Evolutionary conservation across 2,329 filamentous ascomycete species (phyloP), one percentile per base, ranked within the genome.

Genomic region (Chaetomiaceae sp.): DNA sequence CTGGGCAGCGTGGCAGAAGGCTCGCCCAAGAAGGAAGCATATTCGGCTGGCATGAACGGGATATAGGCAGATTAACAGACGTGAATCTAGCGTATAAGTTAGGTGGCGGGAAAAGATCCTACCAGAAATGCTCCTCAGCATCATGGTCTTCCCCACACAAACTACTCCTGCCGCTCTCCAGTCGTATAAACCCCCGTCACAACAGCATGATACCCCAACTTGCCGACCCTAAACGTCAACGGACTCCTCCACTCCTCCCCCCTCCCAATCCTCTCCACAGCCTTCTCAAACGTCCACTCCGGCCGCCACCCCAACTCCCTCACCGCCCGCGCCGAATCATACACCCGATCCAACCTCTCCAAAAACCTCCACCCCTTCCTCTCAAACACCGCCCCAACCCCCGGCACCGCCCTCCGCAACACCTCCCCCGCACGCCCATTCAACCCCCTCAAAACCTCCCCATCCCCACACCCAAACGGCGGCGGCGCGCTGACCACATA

Each of bases 401-500:
- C 59, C 0, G 65, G 63, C 4, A 60, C 58, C 0, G 56, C 49
- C 5, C 37, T 38, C 11, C 45, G 37, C n/a, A 70, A 60, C 2
- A 64, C 65, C 20, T 48, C 53, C 6, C 48, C 60, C 2, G 65
- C 65, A 33, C 62, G 59, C 12, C 27, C 38, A 35, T 69, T 65
- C 14, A 73, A 51, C 42, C 54, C 45, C n/a, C 42, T 46, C 17
- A 72, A 56, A 4, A 60, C 62, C 34, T 57, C 57, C 24, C 64
- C 60, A 3, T 62, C 17, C 30, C 36, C 59, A n/a, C n/a, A n/a
- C 3, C 33, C 2, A 15, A 73, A 70, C 0, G 68, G 68, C 8
- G 69, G 60, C 8, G 70, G 70, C 5, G 68, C 68, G 45, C 65
- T 69, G 52, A 74, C 63, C 41, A 73, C 63, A 56, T 70, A 73